Conservation (phyloP, 306 rosid genomes). For the Rosa persica region DNA sequence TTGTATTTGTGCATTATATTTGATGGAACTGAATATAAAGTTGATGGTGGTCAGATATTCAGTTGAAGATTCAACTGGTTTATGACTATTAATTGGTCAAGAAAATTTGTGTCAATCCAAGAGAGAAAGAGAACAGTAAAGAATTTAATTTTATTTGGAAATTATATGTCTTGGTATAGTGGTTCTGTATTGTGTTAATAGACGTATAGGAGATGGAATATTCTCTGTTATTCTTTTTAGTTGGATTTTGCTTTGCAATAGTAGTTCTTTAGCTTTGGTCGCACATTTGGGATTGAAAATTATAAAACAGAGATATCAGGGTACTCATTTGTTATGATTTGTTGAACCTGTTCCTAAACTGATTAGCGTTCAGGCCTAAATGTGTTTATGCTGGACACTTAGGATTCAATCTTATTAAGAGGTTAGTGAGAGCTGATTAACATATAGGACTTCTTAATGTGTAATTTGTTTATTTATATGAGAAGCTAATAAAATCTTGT, state of each 20-base stretch:
- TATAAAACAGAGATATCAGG: neutral
- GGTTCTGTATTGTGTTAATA: neutral
- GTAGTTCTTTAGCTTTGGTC: neutral
- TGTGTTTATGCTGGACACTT: neutral
- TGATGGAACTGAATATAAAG: neutral
- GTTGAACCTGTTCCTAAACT: neutral
- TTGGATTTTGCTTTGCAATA: neutral
- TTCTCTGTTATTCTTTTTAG: neutral
- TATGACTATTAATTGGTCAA: conserved; percentile 1
- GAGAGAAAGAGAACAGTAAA: neutral
- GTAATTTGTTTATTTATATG: neutral
- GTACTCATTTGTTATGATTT: neutral
- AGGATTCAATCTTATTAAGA: neutral
- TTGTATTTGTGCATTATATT: conserved; percentile 3
- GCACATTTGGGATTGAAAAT: neutral
- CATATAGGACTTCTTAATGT: neutral
- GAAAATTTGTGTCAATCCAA: neutral
- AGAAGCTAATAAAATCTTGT: neutral
- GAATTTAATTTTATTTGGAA: neutral
- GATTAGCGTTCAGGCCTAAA: neutral
- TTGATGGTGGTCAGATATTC: neutral
- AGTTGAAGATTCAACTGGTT: neutral
- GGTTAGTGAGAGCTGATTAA: neutral
- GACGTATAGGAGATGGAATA: neutral
- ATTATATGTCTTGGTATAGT: neutral